Evolutionary conservation across 176 grass and related monocot genomes (phyloP).

Genomic region (Musa beccarii): DNA sequence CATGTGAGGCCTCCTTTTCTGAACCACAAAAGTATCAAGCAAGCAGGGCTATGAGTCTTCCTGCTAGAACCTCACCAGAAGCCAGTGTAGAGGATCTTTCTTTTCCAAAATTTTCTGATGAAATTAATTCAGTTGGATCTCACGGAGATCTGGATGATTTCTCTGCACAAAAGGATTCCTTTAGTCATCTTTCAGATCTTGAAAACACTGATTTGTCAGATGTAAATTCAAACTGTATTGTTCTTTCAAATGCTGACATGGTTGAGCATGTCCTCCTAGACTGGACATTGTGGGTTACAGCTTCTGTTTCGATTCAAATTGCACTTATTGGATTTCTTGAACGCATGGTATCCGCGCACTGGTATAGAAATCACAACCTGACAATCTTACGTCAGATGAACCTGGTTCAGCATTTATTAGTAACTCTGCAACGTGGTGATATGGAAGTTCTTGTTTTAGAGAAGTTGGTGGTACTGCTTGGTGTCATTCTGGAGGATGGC

Average conservation of each 20-base stretch:
- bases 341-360: slow-evolving; percentile 98
- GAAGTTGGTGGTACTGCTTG: slow-evolving; percentile 90
- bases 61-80: slow-evolving; percentile 60
- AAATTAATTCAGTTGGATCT: slow-evolving; percentile 73
- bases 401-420: slow-evolving; percentile 90
- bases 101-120: slow-evolving; percentile 71
- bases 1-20: slow-evolving; percentile 90
- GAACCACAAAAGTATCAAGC: slow-evolving; percentile 66
- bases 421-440: slow-evolving; percentile 96
- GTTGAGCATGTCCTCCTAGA: slow-evolving; percentile 96
- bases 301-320: slow-evolving; percentile 90
- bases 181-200: slow-evolving; percentile 86
- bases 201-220: slow-evolving; percentile 70
- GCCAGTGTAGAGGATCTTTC: slow-evolving; percentile 78
- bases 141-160: slow-evolving; percentile 75
- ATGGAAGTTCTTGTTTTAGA: slow-evolving; percentile 88
- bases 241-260: slow-evolving; percentile 98
- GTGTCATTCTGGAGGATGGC: slow-evolving; percentile 96
- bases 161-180: slow-evolving; percentile 83
- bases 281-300: slow-evolving; percentile 93
- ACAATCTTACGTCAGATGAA: slow-evolving; percentile 91
- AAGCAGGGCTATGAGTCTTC: slow-evolving; percentile 51
- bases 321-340: slow-evolving; percentile 90
- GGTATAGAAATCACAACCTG: slow-evolving; percentile 93
- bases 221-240: slow-evolving; percentile 75